Conservation (phyloP, 371 early-diverging fungal genomes). For the Neoconidiobolus thromboides region DNA sequence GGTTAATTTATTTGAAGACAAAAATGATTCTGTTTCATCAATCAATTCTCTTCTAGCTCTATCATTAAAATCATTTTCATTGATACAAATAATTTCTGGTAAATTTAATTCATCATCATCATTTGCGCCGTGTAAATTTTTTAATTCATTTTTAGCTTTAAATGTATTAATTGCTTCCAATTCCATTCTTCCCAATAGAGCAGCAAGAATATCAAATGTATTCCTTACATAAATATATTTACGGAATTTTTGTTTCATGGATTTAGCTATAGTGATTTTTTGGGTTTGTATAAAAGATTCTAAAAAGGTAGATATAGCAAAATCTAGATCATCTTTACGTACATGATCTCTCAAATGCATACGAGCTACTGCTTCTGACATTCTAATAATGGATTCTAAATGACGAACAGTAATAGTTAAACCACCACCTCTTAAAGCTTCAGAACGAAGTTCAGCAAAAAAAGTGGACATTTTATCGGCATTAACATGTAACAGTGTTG, state of each 20-base stretch:
- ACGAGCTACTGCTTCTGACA: conserved; percentile 94
- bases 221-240: not conserved
- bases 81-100: too few species aligned
- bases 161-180: too few species aligned
- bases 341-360: conserved; percentile 96
- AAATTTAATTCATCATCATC: too few species aligned
- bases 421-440: conserved; percentile 57
- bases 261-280: conserved; percentile 38
- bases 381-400: conserved; percentile 94
- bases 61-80: too few species aligned
- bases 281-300: conserved; percentile 93
- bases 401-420: conserved; percentile 99
- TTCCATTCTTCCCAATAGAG: too few species aligned
- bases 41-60: too few species aligned
- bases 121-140: too few species aligned
- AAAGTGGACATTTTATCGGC: conserved; percentile 67
- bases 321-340: conserved; percentile 82
- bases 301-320: conserved; percentile 86
- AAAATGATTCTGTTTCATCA: too few species aligned
- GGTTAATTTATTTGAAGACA: too few species aligned
- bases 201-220: too few species aligned
- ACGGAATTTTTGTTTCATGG: not conserved
- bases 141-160: too few species aligned
- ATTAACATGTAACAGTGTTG: conserved; percentile 75
- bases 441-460: conserved; percentile 87